Evolutionary conservation across 306 rosid genomes (phyloP).

Genomic region (Gleditsia sinensis): DNA sequence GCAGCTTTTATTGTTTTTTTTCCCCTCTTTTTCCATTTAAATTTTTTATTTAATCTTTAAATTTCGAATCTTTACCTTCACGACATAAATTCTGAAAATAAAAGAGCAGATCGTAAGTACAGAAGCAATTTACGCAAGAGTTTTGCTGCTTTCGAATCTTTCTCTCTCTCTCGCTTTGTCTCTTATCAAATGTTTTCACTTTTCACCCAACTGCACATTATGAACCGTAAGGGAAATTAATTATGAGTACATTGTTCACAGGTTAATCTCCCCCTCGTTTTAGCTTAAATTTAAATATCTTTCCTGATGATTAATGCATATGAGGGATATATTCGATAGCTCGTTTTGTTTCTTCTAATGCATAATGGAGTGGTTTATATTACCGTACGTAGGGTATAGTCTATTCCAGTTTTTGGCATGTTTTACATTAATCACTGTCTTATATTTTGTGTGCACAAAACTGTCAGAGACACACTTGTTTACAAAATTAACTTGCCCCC

Average conservation of each 20-base stretch:
- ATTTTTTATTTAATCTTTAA: neutral
- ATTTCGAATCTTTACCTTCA: constrained; percentile 42
- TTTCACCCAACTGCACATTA: constrained; percentile 39
- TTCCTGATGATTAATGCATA: constrained; percentile 7
- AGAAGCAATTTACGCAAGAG: constrained; percentile 50
- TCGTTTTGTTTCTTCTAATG: constrained; percentile 8
- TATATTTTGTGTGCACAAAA: neutral
- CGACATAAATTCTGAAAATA: constrained; percentile 54
- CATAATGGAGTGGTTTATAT: constrained; percentile 1
- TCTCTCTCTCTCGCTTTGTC: constrained; percentile 38
- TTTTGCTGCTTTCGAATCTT: constrained; percentile 51
- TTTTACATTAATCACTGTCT: neutral
- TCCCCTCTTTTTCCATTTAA: neutral
- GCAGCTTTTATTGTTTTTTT: constrained; percentile 11
- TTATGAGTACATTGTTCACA: constrained; percentile 3
- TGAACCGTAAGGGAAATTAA: constrained; percentile 38
- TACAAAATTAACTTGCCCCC: neutral
- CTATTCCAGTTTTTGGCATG: neutral
- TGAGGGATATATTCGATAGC: neutral
- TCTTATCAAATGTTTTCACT: constrained; percentile 39
- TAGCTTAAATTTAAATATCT: neutral
- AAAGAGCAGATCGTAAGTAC: constrained; percentile 49
- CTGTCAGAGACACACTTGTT: neutral
- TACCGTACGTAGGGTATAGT: neutral
- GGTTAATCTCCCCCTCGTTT: neutral